Percentiles rank a stretch among this genome's conserved stretches.
phyloP scores from a whole-genome alignment of 805 yeast species.

The Hanseniaspora lachancei region DNA sequence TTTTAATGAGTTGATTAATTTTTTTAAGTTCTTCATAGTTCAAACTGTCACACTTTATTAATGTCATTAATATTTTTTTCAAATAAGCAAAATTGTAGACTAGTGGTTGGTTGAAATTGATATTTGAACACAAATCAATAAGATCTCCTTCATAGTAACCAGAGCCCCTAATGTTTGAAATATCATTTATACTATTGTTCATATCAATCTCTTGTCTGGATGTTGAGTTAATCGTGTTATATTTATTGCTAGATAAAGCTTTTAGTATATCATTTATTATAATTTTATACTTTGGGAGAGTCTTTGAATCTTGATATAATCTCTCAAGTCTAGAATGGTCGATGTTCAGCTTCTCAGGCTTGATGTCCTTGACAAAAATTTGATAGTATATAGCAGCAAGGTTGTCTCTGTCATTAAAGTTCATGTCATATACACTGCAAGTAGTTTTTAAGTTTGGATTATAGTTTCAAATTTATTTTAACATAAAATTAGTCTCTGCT shows the following conservation, averaged over 20 bases:
- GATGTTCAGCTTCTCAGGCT: not conserved
- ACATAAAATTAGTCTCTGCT: too few relatives aligned
- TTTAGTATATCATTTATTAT: slow-evolving; percentile 7
- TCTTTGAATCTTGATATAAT: slow-evolving; percentile 2
- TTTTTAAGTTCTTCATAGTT: not conserved
- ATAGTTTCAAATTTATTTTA: not conserved
- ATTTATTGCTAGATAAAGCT: not conserved
- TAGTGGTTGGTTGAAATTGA: not conserved
- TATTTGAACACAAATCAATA: not conserved
- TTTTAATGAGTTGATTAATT: not conserved
- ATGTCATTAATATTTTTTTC: not conserved
- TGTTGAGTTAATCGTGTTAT: not conserved
- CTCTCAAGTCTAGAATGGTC: not conserved
- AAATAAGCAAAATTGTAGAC: not conserved
- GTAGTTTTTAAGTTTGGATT: not conserved
- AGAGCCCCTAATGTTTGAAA: not conserved
- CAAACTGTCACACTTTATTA: not conserved
- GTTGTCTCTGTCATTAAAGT: slow-evolving; percentile 6
- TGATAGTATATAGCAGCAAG: not conserved
- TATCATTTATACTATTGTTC: not conserved
- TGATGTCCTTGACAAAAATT: not conserved
- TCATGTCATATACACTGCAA: not conserved
- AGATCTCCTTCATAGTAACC: not conserved
- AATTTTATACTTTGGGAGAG: slow-evolving; percentile 1
- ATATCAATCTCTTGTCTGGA: not conserved